phyloP scores from a whole-genome alignment of 768 basidiomycete genomes.

The Hygrophorus pudorinus region DNA sequence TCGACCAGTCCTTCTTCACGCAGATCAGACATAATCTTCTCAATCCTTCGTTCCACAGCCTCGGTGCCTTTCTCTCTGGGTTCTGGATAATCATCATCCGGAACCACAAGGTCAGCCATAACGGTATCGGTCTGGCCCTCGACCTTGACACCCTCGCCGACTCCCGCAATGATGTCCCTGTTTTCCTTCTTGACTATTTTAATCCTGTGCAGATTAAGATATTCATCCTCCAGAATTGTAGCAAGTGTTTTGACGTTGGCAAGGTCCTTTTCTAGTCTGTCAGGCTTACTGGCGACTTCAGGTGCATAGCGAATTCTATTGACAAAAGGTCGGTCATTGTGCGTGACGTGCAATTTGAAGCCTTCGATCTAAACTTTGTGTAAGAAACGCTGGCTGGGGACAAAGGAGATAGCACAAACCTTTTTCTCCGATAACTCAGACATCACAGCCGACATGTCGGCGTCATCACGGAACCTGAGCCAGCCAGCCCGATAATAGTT shows the following conservation, averaged over 20 bases:
- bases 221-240: constrained; percentile 65
- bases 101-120: constrained; percentile 19
- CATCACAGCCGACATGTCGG: constrained; percentile 70
- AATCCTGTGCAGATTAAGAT: constrained; percentile 37
- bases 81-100: constrained; percentile 41
- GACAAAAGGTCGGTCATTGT: constrained; percentile 67
- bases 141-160: constrained; percentile 19
- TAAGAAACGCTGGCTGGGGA: background rate
- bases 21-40: constrained; percentile 64
- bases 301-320: constrained; percentile 76
- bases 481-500: constrained; percentile 94
- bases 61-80: constrained; percentile 59
- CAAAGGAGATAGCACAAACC: constrained; percentile 31
- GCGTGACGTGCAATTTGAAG: constrained; percentile 87
- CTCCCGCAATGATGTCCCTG: constrained; percentile 16
- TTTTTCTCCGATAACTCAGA: constrained; percentile 74
- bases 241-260: constrained; percentile 67
- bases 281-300: constrained; percentile 69
- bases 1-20: constrained; percentile 53
- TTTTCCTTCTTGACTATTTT: constrained; percentile 20
- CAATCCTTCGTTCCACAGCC: constrained; percentile 75
- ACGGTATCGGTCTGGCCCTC: constrained; percentile 19
- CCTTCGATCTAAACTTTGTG: constrained; percentile 64
- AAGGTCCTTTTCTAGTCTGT: constrained; percentile 74
- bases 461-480: constrained; percentile 79